Conservation (phyloP, 345 rosid species). For the Eucalyptus coolabah region DNA sequence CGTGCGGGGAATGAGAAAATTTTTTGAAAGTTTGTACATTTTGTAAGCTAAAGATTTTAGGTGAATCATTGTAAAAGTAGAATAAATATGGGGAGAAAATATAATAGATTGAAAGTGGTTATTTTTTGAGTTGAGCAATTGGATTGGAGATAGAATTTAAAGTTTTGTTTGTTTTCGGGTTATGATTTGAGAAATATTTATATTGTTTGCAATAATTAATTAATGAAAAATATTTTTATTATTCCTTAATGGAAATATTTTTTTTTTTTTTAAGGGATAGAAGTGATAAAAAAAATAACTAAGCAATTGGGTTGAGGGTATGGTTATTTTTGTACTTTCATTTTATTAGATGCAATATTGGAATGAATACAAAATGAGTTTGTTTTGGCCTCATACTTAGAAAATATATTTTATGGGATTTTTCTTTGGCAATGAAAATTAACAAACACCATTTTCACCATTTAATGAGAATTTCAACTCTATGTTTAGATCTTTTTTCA, state of each 20-base stretch:
- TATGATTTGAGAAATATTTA: too few species aligned
- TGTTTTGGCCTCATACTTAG: neutral
- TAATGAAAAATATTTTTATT: too few species aligned
- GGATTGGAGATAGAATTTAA: too few species aligned
- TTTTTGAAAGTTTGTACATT: neutral
- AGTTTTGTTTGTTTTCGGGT: rapidly evolving
- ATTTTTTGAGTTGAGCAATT: neutral
- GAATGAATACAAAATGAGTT: neutral
- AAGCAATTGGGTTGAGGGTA: too few species aligned
- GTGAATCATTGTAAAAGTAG: too few species aligned
- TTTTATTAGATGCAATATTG: neutral
- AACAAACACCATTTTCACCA: neutral
- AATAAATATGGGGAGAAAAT: too few species aligned
- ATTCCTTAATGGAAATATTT: too few species aligned
- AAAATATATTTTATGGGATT: neutral
- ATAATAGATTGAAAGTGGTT: neutral
- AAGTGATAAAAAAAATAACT: too few species aligned
- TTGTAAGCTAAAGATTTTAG: neutral
- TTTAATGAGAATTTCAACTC: neutral
- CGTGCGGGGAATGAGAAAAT: too few species aligned
- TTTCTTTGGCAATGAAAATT: neutral
- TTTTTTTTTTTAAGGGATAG: too few species aligned
- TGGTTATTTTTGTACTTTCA: too few species aligned
- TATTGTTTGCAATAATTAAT: too few species aligned
- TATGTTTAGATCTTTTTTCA: neutral